A percentile compares a stretch with the other conserved stretches of the same genome.
Conservation (phyloP, 75 land plant genomes). For the Pinus taeda region DNA sequence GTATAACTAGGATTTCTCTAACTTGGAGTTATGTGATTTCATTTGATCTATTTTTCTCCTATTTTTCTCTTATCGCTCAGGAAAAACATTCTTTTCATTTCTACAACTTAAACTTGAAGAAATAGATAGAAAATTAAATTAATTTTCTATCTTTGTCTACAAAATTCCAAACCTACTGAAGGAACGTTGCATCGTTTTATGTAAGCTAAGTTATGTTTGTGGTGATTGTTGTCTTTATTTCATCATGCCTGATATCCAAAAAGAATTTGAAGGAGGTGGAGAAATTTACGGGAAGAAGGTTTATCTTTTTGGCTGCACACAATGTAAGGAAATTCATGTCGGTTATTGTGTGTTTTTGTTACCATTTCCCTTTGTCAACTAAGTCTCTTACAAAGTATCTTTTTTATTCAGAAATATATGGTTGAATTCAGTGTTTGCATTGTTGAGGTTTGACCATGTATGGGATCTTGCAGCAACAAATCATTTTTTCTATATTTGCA, state of each 20-base stretch:
- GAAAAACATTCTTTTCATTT: neutral
- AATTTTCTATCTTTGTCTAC: neutral
- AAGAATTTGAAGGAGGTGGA: conserved; percentile 90
- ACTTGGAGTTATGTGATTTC: conserved; percentile 62
- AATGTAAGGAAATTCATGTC: conserved; percentile 51
- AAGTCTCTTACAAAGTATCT: too few species aligned
- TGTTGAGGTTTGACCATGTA: too few species aligned
- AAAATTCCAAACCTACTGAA: neutral
- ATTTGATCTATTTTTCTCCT: neutral
- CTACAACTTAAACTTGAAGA: neutral
- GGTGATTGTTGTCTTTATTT: neutral
- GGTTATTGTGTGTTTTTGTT: too few species aligned
- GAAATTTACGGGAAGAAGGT: conserved; percentile 73
- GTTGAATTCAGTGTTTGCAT: too few species aligned
- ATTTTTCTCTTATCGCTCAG: neutral
- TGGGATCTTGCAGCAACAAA: too few species aligned
- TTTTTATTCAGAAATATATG: too few species aligned
- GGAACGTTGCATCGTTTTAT: neutral
- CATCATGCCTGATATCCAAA: conserved; percentile 19
- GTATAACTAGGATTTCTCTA: conserved; percentile 80
- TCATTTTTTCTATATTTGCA: neutral
- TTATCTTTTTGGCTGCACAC: conserved; percentile 93
- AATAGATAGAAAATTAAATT: neutral
- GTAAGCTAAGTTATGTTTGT: neutral
- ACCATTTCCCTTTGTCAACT: too few species aligned